Base-by-base conservation (phyloP, 768 basidiomycete species). In the Russula lepida region DNA sequence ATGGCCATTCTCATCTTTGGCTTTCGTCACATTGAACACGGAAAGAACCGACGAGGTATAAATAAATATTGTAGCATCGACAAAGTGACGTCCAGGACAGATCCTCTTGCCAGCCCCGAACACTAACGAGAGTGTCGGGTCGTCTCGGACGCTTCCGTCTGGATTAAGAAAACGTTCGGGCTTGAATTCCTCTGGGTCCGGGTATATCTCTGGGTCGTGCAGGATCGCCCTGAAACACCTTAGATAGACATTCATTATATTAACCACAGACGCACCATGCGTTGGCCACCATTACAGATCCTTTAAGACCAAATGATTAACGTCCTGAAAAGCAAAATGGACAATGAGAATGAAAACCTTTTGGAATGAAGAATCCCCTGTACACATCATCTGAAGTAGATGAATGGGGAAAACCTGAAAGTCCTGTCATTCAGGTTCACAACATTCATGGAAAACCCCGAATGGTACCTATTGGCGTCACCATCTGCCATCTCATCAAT, bases 21-120 rank as follows among this genome's bases (percentile, higher is more conserved):
- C 61, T 44, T 65, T 65, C 7, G 37, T 25, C 6, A 65, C 23
- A 11, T 56, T 37, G 39, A 65, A 65, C 4, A 63, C 55, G 0
- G 64, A 54, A 19, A 65, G 32, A 9, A 66, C 33, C 0, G 65
- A 49, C 33, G 32, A 64, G 0, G 52, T 43, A 12, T 61, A 35
- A 3, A 69, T 46, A 41, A 61, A 69, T 1, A 69, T 32, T 3
- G 56, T 63, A 12, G 58, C 44, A 19, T 69, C 68, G 0, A 59
- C 68, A 9, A 69, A 46, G 23, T 66, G 60, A 21, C 64, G 65
- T 9, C 67, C 68, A 1, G 68, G 67, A 48, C 68, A 69, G 52
- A 63, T 59, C 37, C 63, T 27, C 43, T 51, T 64, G 49, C 63
- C 63, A 25, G n/a, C n/a, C n/a, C n/a, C n/a, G n/a, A n/a, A n/a